Conservation (phyloP, 2,329 filamentous ascomycete species). For the Monosporascus sp. region DNA sequence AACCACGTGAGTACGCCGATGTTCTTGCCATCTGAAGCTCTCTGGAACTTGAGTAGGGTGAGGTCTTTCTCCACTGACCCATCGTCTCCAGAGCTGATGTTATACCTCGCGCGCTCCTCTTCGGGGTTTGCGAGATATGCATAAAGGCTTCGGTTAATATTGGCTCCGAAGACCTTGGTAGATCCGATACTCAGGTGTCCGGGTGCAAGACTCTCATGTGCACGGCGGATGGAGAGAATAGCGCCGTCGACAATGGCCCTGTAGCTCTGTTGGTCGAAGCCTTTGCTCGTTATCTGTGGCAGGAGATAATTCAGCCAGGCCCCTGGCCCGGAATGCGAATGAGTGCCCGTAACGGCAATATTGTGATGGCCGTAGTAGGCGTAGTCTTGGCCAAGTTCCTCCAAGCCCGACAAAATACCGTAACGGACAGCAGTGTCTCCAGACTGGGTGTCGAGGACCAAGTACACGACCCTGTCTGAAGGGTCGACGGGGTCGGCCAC, state of each 20-base stretch:
- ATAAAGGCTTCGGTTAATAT: constrained; percentile 84
- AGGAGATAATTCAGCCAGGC: constrained; percentile 94
- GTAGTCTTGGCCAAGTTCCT: constrained; percentile 65
- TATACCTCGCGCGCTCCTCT: constrained; percentile 67
- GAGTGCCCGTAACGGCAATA: constrained; percentile 84
- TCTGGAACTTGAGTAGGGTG: constrained; percentile 73
- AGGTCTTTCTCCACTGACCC: constrained; percentile 64
- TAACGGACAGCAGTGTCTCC: constrained; percentile 85
- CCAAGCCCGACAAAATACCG: constrained; percentile 75
- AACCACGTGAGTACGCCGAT: constrained; percentile 87
- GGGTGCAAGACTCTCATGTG: constrained; percentile 66
- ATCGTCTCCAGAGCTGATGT: constrained; percentile 44
- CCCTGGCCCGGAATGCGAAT: constrained; percentile 86
- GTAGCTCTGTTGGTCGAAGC: constrained; percentile 83
- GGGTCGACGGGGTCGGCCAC: constrained; percentile 63
- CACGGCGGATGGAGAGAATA: constrained; percentile 72
- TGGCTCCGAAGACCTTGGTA: constrained; percentile 66
- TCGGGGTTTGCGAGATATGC: constrained; percentile 83
- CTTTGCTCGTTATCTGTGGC: constrained; percentile 82
- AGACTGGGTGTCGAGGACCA: constrained; percentile 80
- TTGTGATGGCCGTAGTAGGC: constrained; percentile 73
- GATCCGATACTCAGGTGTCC: constrained; percentile 48
- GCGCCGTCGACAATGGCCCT: constrained; percentile 84
- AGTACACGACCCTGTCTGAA: constrained; percentile 73
- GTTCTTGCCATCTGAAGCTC: constrained; percentile 68